These are phyloP conservation scores for Forsythia viridissima DNA, from an alignment of 257 asterid species.

Conservation along the genomic window DNA sequence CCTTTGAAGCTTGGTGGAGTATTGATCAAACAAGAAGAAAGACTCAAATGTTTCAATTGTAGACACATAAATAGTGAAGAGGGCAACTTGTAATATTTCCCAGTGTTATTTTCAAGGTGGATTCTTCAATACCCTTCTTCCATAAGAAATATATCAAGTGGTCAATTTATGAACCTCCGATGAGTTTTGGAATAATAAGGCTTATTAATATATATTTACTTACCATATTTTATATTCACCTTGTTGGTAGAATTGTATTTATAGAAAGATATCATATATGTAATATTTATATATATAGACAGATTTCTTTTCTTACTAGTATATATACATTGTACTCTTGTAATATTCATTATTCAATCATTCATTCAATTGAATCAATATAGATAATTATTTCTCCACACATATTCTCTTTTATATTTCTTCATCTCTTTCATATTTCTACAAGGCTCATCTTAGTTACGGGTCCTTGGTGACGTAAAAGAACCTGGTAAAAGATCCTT, in stretches of 20 bases:
- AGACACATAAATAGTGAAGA: not conserved
- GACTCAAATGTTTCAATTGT: not conserved
- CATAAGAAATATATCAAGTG: not conserved
- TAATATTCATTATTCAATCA: too few relatives aligned
- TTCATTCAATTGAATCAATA: too few relatives aligned
- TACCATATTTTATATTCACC: too few relatives aligned
- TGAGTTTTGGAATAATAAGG: not conserved
- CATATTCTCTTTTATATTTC: too few relatives aligned
- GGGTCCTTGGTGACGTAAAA: constrained; percentile 19
- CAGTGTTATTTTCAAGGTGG: not conserved
- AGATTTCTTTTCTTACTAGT: too few relatives aligned
- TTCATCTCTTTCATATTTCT: too few relatives aligned
- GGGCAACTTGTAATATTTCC: not conserved
- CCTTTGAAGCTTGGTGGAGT: constrained; percentile 5
- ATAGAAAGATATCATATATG: too few relatives aligned
- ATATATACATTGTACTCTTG: too few relatives aligned
- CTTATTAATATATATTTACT: too few relatives aligned
- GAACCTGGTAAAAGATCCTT: not conserved
- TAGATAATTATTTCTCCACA: too few relatives aligned
- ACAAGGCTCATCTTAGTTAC: not conserved
- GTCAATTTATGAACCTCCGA: not conserved
- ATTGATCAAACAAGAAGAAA: not conserved
- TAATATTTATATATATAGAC: too few relatives aligned
- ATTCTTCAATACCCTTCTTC: not conserved
- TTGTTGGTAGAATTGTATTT: too few relatives aligned